Evolutionary conservation across 2,329 filamentous ascomycete genomes (phyloP), one percentile per base, ranked within the genome.

Genomic region (Curvularia sp.): DNA sequence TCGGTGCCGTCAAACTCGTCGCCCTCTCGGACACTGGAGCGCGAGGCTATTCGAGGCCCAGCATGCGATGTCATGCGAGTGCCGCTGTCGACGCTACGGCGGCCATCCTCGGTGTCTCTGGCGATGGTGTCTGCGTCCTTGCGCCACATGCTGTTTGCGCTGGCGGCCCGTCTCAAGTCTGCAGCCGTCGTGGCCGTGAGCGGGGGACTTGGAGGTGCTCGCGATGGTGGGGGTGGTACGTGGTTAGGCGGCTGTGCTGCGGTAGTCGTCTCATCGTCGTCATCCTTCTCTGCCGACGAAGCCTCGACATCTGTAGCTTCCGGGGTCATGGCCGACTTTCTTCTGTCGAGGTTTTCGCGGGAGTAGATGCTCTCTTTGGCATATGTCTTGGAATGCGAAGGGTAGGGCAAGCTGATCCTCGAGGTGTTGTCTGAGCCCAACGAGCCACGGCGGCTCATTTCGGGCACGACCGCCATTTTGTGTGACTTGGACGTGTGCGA

Each of bases 371-470:
- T 86, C 79, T 97, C 94, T 77, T 93, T 95, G 82, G 92, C 96
- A 77, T 96, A 92, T 12, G 90, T 90, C 79, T 96, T 97, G 79
- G 91, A 95, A 77, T 96, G 92, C 10, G 85, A 84, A 1, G 93
- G 92, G 74, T 97, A 96, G 6, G 91, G 89, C 42, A 90, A 68
- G 62, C 75, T 76, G 38, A 76, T 69, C 50, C 76, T 69, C 41
- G 78, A 76, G 9, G 70, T 75, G 59, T 73, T 76, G 20, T 68
- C 66, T 31, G 76, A 77, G 63, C 68, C 68, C 51, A 74, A 53
- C 22, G 71, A 74, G 44, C 63, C 61, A 28, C 81, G 73, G 3
- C 81, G 76, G 22, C 80, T 78, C 77, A 83, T 80, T 65, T 83
- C 82, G 38, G 82, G 81, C 49, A 81, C 77, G 53, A 80, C 68